phyloP scores from a whole-genome alignment of 306 rosid species.

The Cucurbita argyrosperma region DNA sequence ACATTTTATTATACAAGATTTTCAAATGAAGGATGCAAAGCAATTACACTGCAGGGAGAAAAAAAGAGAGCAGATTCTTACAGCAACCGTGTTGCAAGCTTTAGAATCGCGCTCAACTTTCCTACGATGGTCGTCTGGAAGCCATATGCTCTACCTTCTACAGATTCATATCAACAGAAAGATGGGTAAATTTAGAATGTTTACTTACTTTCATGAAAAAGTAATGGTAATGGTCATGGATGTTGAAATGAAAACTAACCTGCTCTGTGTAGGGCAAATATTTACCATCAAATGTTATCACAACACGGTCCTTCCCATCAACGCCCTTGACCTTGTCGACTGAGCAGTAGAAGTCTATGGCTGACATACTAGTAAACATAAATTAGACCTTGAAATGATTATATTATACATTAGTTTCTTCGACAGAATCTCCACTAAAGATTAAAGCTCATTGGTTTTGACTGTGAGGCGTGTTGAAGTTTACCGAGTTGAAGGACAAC shows the following conservation, averaged over 20 bases:
- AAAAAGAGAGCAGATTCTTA: not conserved
- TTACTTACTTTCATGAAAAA: not conserved
- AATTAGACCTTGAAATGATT: constrained; percentile 11
- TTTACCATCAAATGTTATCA: constrained; percentile 72
- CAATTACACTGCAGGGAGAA: not conserved
- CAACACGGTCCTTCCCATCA: constrained; percentile 87
- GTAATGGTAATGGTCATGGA: not conserved
- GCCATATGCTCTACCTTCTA: constrained; percentile 51
- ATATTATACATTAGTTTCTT: not conserved
- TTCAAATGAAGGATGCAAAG: not conserved
- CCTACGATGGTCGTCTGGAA: constrained; percentile 29
- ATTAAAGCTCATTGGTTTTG: not conserved
- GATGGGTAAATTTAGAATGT: not conserved
- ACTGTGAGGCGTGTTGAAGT: not conserved
- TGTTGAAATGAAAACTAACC: constrained; percentile 28
- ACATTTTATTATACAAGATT: not conserved
- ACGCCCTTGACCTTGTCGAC: constrained; percentile 83
- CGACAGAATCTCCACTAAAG: not conserved
- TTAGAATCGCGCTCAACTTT: constrained; percentile 2
- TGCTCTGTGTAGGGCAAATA: constrained; percentile 75
- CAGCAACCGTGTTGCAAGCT: not conserved
- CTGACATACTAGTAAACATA: constrained; percentile 56
- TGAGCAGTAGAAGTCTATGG: constrained; percentile 89
- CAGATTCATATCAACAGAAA: not conserved
- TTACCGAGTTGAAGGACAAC: not conserved